These are phyloP conservation scores for Colletotrichum graminicola DNA, from an alignment of 2,329 filamentous ascomycete genomes.

Conservation along the genomic window DNA sequence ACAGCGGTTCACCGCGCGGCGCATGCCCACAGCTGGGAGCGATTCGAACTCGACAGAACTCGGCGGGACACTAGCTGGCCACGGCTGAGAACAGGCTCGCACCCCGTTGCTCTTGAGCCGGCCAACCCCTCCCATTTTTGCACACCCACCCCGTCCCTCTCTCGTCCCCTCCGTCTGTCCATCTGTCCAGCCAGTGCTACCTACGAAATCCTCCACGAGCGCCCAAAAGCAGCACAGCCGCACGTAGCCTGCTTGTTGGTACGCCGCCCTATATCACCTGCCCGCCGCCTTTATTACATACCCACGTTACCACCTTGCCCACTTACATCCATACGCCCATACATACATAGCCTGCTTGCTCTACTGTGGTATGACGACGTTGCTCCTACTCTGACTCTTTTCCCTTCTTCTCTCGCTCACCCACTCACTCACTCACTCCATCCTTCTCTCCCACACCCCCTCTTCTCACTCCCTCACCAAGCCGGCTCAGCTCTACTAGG, in stretches of 20 bases:
- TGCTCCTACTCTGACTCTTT: conserved; percentile 34
- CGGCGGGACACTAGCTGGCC: conserved; percentile 1
- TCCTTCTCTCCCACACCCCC: conserved; percentile 19
- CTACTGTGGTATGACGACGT: conserved; percentile 42
- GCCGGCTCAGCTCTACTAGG: conserved; percentile 27
- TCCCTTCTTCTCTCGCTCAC: conserved; percentile 12
- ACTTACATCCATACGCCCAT: conserved; percentile 5
- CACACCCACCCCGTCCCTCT: not conserved
- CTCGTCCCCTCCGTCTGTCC: conserved; percentile 16
- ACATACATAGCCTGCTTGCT: conserved; percentile 29
- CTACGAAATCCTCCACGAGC: conserved; percentile 28
- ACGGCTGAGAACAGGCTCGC: conserved; percentile 5
- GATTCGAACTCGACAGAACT: conserved; percentile 29
- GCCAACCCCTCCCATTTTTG: conserved; percentile 39
- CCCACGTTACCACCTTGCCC: conserved; percentile 24
- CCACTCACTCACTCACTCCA: conserved; percentile 1
- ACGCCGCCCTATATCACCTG: conserved; percentile 38
- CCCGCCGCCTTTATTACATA: conserved; percentile 37
- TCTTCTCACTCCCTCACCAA: conserved; percentile 28
- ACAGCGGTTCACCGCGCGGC: conserved; percentile 32
- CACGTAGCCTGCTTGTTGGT: conserved; percentile 32
- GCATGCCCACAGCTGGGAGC: conserved; percentile 26
- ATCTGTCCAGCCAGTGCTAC: not conserved
- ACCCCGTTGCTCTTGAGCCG: conserved; percentile 13
- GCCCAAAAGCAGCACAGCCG: conserved; percentile 12